phyloP scores from a whole-genome alignment of 1,284 basidiomycete genomes.

The Cryptococcus wingfieldii region DNA sequence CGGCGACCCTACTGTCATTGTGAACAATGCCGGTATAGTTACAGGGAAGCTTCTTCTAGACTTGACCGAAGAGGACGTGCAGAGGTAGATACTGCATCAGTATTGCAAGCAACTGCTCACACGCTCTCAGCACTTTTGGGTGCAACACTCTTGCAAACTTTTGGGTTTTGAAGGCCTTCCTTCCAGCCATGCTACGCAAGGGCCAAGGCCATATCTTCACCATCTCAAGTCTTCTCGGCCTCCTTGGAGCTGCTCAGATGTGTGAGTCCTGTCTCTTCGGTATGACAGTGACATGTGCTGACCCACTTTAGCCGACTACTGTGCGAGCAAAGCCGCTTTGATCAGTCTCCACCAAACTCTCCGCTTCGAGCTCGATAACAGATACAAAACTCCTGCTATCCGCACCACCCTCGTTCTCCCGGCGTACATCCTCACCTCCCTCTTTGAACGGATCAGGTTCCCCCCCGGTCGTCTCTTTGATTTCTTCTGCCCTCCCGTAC shows the following conservation, averaged over 20 bases:
- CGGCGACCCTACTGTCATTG: conserved; percentile 79
- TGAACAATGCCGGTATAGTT: conserved; percentile 96
- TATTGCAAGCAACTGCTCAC: neutral
- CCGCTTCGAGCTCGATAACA: conserved; percentile 76
- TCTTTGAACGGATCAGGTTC: conserved; percentile 50
- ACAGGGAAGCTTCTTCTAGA: conserved; percentile 82
- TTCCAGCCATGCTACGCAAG: conserved; percentile 78
- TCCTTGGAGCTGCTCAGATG: conserved; percentile 72
- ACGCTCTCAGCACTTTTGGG: conserved; percentile 67
- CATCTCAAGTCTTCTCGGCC: conserved; percentile 72
- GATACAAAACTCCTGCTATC: conserved; percentile 67
- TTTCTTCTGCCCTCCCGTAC: conserved; percentile 70
- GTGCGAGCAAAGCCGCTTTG: conserved; percentile 79
- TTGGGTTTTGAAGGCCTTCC: conserved; percentile 84
- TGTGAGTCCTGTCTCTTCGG: conserved; percentile 53
- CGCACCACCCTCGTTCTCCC: conserved; percentile 76
- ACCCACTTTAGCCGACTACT: conserved; percentile 67
- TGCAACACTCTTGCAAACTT: conserved; percentile 86
- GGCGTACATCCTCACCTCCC: conserved; percentile 9
- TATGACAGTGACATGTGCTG: neutral
- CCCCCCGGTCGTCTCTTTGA: conserved; percentile 56
- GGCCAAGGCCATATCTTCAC: conserved; percentile 83
- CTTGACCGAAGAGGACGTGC: conserved; percentile 68
- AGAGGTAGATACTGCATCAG: conserved; percentile 58
- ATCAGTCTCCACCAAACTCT: conserved; percentile 72